A percentile compares a stretch with the other conserved stretches of the same genome.
Conservation (phyloP, 495 filamentous ascomycete species). For the Chaetomidium leptoderma region DNA sequence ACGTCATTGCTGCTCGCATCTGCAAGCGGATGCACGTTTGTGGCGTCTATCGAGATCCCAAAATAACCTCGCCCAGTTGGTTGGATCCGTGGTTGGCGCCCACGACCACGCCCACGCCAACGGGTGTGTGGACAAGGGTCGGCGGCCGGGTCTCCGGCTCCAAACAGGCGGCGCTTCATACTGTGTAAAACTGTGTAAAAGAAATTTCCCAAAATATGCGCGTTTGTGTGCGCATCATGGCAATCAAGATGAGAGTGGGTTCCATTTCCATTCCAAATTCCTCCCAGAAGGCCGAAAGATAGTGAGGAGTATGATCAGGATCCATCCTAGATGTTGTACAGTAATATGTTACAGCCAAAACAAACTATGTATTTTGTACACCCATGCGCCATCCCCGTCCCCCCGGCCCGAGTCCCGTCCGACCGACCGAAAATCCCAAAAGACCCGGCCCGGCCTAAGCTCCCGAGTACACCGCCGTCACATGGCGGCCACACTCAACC, state of each 20-base stretch:
- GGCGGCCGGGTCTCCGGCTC: neutral
- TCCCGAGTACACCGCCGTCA: slow-evolving; percentile 73
- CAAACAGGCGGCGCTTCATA: neutral
- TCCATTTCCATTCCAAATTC: too few species aligned
- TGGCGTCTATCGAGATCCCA: slow-evolving; percentile 3
- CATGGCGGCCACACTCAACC: slow-evolving; percentile 78
- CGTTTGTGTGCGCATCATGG: too few species aligned
- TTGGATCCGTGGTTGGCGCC: neutral
- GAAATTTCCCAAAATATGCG: too few species aligned
- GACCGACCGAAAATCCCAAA: too few species aligned
- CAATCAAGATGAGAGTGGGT: too few species aligned
- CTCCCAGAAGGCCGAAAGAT: neutral
- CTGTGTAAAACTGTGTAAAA: too few species aligned
- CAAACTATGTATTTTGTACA: too few species aligned
- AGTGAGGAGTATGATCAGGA: neutral
- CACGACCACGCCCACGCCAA: neutral
- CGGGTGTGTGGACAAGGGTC: neutral
- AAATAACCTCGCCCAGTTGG: neutral
- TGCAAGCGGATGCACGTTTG: neutral
- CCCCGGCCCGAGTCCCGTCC: neutral
- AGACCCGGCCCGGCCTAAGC: slow-evolving; percentile 11
- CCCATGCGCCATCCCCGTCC: neutral
- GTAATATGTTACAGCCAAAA: slow-evolving; percentile 6
- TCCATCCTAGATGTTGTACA: neutral
- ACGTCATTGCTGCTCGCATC: neutral